phyloP scores from a whole-genome alignment of 2,329 filamentous ascomycete genomes.

The Berkeleyomyces rouxiae region DNA sequence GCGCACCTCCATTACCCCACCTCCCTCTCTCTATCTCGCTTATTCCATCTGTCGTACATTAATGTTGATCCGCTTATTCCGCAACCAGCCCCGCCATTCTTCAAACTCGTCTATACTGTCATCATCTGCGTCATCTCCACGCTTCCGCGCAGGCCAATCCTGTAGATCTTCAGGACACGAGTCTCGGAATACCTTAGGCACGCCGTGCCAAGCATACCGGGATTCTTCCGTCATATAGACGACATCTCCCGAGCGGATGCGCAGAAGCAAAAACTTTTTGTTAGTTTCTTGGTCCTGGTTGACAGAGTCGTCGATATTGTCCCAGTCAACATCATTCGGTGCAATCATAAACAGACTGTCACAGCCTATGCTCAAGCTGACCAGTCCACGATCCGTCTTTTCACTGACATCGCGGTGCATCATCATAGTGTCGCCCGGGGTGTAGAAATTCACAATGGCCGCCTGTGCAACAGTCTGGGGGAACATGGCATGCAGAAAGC shows the following conservation, averaged over 20 bases:
- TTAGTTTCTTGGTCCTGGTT: slow-evolving; percentile 15
- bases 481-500: slow-evolving; percentile 53
- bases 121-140: neutral
- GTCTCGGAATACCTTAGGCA: slow-evolving; percentile 64
- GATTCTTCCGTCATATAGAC: slow-evolving; percentile 75
- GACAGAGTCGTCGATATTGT: slow-evolving; percentile 12
- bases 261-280: slow-evolving; percentile 41
- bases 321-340: slow-evolving; percentile 31
- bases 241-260: slow-evolving; percentile 69
- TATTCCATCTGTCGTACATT: slow-evolving; percentile 79
- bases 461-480: slow-evolving; percentile 66
- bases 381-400: slow-evolving; percentile 56
- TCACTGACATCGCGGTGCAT: slow-evolving; percentile 91
- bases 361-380: slow-evolving; percentile 79
- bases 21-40: slow-evolving; percentile 19
- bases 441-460: slow-evolving; percentile 88
- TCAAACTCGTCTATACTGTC: slow-evolving; percentile 32
- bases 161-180: slow-evolving; percentile 63
- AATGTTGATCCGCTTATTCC: slow-evolving; percentile 70
- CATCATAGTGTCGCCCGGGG: slow-evolving; percentile 76
- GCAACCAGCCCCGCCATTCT: slow-evolving; percentile 77
- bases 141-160: slow-evolving; percentile 50
- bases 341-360: slow-evolving; percentile 79
- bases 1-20: neutral
- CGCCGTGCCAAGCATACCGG: slow-evolving; percentile 87